Evolutionary conservation across 2,329 filamentous ascomycete species (phyloP).

Genomic region (Trichophyton equinum): DNA sequence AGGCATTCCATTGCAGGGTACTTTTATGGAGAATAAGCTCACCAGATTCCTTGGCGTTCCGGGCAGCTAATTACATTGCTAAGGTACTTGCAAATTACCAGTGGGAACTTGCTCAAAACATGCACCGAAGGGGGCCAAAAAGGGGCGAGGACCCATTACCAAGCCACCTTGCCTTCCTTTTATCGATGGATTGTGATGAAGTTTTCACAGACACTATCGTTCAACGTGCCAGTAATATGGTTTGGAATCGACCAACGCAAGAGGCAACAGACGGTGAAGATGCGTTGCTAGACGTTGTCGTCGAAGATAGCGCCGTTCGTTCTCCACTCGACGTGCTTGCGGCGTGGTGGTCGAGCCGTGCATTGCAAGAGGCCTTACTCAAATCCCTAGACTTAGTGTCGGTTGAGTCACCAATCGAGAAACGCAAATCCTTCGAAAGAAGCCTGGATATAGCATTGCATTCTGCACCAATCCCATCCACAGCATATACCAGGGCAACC

Average conservation of each 20-base stretch:
- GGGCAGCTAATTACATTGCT: conserved; percentile 55
- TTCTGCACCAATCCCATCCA: conserved; percentile 65
- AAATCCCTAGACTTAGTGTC: conserved; percentile 47
- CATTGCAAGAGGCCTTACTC: conserved; percentile 57
- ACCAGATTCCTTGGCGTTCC: conserved; percentile 51
- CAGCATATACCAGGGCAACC: conserved; percentile 48
- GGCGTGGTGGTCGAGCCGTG: conserved; percentile 74
- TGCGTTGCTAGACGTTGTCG: conserved; percentile 66
- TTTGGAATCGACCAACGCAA: conserved; percentile 69
- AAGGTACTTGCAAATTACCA: conserved; percentile 59
- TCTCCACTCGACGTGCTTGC: conserved; percentile 83
- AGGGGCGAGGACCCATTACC: conserved; percentile 56
- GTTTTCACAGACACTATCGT: conserved; percentile 67
- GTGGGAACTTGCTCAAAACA: conserved; percentile 68
- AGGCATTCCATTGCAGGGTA: conserved; percentile 81
- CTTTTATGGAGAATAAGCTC: conserved; percentile 68
- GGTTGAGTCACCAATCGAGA: conserved; percentile 27
- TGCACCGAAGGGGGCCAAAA: conserved; percentile 37
- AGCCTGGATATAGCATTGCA: conserved; percentile 57
- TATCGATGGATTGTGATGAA: conserved; percentile 69
- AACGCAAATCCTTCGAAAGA: conserved; percentile 33
- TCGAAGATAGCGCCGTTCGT: conserved; percentile 71
- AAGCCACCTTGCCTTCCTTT: conserved; percentile 59
- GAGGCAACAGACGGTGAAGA: conserved; percentile 51
- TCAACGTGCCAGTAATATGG: conserved; percentile 77